Evolutionary conservation across 2,329 filamentous ascomycete species (phyloP).

Genomic region (Botrytis squamosa): DNA sequence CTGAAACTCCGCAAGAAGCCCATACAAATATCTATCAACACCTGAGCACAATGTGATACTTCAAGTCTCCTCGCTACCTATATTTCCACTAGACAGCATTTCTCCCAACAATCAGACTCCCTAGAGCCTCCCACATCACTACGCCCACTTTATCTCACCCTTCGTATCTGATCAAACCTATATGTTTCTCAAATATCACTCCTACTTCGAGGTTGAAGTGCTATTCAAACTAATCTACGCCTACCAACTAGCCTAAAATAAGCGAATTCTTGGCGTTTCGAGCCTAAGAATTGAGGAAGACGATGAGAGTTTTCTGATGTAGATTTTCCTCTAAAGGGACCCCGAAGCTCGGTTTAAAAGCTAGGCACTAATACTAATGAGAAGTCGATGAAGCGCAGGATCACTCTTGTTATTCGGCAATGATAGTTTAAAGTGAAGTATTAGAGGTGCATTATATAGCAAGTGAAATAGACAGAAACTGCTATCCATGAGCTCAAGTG

Average conservation of each 20-base stretch:
- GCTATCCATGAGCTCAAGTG: background rate
- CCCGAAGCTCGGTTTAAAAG: background rate
- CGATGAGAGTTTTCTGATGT: accelerated
- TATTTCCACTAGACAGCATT: background rate
- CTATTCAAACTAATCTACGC: background rate
- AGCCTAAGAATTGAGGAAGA: background rate
- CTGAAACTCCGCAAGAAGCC: background rate
- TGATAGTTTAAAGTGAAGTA: background rate
- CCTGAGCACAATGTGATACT: no score
- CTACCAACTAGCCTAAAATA: background rate
- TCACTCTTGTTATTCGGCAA: no score
- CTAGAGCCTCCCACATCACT: accelerated
- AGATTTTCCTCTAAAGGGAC: background rate
- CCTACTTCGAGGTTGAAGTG: background rate
- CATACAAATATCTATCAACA: background rate
- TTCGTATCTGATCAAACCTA: background rate
- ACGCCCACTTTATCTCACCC: background rate
- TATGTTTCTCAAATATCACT: background rate
- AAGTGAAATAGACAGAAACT: background rate
- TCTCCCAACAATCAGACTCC: background rate
- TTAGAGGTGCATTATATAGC: no score
- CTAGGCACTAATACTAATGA: no score
- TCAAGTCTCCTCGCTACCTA: background rate
- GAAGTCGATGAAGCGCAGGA: no score
- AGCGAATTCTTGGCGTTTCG: background rate